Evolutionary conservation across 2,329 filamentous ascomycete species (phyloP), one percentile per base, ranked within the genome.

Genomic region (Alternaria burnsii): DNA sequence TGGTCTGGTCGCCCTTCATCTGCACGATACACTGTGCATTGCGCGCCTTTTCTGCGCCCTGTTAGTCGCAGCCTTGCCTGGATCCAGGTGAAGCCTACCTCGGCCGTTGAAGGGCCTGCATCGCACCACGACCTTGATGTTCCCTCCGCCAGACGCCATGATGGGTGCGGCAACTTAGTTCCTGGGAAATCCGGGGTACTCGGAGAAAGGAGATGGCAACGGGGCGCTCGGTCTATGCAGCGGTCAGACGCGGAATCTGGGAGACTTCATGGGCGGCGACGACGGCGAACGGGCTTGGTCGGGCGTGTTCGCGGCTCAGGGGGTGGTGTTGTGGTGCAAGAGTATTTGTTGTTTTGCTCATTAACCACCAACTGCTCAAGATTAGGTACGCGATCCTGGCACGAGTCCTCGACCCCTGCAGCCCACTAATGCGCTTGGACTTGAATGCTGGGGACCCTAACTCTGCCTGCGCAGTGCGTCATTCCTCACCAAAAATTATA

Each of bases 111-210:
- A 99, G 52, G 95, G 95, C 78, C 95, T 89, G 73, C 91, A 90
- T 83, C 95, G 89, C 84, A 99, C 95, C 85, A 99, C 95, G 83
- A 99, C 95, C 89, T 99, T 99, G 81, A 99, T 99, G 78, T 99
- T 99, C 78, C 95, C 94, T 82, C 91, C 93, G 76, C 92, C 92
- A 71, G 87, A 85, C 71, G 87, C 86, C 89, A 92, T 92, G 65
- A 57, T 71, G 69, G 32, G 53, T 52, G 53, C 22, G 28, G 53
- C 42, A 5, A 40, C 26, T 11, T 36, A 11, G 5, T n/a, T 9
- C 20, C n/a, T 18, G n/a, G 22, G 36, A 47, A 57, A 60, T 57
- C 58, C 58, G 58, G 53, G 58, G 53, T 57, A 57, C 46, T 18
- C 34, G 54, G 58, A 41, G 50, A 59, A 58, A 66, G 65, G 56